phyloP scores from a whole-genome alignment of 225 moss, liverwort and hornwort genomes.

The Physcomitrium patens region DNA sequence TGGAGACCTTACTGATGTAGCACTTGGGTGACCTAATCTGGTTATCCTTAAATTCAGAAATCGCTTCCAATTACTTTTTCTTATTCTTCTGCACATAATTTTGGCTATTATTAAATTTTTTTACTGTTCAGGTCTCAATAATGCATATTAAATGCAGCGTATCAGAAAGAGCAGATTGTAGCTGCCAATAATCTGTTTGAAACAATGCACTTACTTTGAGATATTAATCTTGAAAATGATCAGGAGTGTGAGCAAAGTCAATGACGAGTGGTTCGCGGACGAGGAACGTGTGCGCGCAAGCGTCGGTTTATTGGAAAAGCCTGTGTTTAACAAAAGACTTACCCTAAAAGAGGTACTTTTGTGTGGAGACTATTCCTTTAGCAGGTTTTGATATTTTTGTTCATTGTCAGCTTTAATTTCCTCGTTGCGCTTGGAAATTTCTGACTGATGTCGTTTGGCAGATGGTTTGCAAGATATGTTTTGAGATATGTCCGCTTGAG shows the following conservation, averaged over 20 bases:
- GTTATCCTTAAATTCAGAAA: background rate
- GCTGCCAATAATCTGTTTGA: background rate
- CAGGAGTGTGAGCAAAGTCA: constrained; percentile 95
- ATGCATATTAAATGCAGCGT: background rate
- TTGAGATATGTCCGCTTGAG: constrained; percentile 70
- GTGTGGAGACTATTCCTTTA: background rate
- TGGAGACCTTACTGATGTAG: background rate
- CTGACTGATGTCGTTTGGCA: constrained; percentile 34
- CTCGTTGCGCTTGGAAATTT: background rate
- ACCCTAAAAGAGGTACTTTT: constrained; percentile 55
- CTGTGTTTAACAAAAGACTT: constrained; percentile 46
- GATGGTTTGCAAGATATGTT: constrained; percentile 88
- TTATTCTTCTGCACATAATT: background rate
- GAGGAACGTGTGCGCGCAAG: constrained; percentile 82
- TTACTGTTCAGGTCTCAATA: too few species aligned
- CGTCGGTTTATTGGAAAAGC: constrained; percentile 71
- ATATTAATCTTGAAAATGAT: constrained; percentile 21
- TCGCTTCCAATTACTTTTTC: background rate
- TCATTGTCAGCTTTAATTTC: background rate
- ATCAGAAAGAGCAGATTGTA: background rate
- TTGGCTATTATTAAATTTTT: too few species aligned
- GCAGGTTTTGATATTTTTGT: background rate
- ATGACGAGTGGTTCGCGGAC: constrained; percentile 96
- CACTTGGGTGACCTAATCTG: background rate
- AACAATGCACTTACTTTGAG: constrained; percentile 17